A percentile compares a stretch with the other conserved stretches of the same genome.
Conservation (phyloP, 306 rosid genomes). For the Cucumis melo region DNA sequence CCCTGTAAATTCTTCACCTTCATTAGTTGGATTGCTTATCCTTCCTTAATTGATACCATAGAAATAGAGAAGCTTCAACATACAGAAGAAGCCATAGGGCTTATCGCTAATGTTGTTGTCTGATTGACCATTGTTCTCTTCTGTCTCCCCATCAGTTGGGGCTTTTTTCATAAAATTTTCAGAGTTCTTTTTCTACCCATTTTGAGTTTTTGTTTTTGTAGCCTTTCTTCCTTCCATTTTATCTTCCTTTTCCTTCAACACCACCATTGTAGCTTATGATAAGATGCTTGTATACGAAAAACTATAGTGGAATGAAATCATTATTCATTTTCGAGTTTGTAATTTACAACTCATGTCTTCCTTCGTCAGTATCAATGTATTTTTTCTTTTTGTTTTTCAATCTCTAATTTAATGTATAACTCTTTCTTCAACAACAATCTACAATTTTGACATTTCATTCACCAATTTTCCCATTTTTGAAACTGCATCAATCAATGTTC, state of each 20-base stretch:
- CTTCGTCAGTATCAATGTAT: not conserved
- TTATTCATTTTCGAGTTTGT: constrained; percentile 7
- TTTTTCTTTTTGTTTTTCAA: not conserved
- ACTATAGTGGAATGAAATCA: constrained; percentile 27
- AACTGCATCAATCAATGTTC: not conserved
- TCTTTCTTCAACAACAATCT: not conserved
- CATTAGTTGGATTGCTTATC: constrained; percentile 14
- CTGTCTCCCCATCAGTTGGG: not conserved
- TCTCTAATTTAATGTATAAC: not conserved
- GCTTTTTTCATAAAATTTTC: not conserved
- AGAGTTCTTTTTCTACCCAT: not conserved
- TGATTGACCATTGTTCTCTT: constrained; percentile 2
- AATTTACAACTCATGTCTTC: not conserved
- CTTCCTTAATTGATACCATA: not conserved
- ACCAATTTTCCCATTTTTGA: not conserved
- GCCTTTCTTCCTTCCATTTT: constrained; percentile 15
- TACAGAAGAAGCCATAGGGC: constrained; percentile 19
- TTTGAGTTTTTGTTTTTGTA: not conserved
- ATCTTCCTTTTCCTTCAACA: constrained; percentile 7
- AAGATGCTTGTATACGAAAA: constrained; percentile 48
- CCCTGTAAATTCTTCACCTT: constrained; percentile 50
- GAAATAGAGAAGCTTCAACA: constrained; percentile 15
- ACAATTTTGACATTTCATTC: not conserved
- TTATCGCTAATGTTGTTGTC: constrained; percentile 9
- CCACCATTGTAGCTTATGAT: constrained; percentile 30